phyloP scores from a whole-genome alignment of 768 basidiomycete species.

The Lentinus tigrinus region DNA sequence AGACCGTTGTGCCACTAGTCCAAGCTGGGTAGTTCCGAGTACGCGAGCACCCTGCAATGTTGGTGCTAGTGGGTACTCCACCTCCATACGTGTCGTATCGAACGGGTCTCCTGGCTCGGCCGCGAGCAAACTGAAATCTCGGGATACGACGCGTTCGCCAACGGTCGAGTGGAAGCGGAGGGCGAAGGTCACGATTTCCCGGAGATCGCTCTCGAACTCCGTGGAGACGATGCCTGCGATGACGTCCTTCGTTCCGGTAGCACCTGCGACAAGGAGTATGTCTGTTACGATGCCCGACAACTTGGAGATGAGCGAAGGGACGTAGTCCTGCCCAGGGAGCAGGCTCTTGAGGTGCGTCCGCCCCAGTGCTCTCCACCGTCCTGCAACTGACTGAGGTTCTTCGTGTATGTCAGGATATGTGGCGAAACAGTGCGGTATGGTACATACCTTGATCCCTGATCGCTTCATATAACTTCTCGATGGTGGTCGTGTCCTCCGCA shows the following conservation, averaged over 20 bases:
- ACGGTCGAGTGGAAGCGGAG: conserved; percentile 1
- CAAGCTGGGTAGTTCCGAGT: too few species aligned
- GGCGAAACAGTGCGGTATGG: neutral
- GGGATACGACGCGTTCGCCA: conserved; percentile 8
- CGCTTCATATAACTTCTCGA: neutral
- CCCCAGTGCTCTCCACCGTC: conserved; percentile 16
- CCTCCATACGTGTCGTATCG: conserved; percentile 2
- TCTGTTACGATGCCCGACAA: neutral
- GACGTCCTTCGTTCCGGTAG: neutral
- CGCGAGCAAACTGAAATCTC: neutral
- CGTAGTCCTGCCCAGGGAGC: neutral
- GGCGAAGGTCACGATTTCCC: neutral
- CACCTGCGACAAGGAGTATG: conserved; percentile 4
- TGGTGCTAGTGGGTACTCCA: conserved; percentile 1
- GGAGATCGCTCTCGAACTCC: neutral
- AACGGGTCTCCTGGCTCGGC: neutral
- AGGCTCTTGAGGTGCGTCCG: conserved; percentile 1
- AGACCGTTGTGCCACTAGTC: too few species aligned
- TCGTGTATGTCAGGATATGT: neutral
- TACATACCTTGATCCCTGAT: neutral
- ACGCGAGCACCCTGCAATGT: too few species aligned
- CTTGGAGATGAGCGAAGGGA: too few species aligned
- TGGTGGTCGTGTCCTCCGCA: neutral
- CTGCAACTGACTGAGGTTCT: conserved; percentile 14
- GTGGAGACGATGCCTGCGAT: neutral